These are phyloP conservation scores for Pseudonitzschia multistriata DNA, from an alignment of 108 stramenopile species.

Conservation along the genomic window DNA sequence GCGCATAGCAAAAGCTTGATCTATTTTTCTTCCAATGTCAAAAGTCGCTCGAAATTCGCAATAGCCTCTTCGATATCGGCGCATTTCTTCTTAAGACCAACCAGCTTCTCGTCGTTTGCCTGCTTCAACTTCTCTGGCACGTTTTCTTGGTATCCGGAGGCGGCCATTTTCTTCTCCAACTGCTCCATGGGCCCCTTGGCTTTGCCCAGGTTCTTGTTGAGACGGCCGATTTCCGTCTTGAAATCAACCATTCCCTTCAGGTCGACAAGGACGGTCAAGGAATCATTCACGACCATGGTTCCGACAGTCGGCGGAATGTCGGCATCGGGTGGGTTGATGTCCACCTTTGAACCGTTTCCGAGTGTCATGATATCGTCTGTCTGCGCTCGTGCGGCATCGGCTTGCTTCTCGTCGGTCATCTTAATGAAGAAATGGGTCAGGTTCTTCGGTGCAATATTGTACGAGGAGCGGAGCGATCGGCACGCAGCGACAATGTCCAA, in stretches of 20 bases:
- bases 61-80: constrained; percentile 79
- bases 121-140: constrained; percentile 64
- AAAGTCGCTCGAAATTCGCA: constrained; percentile 72
- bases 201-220: constrained; percentile 74
- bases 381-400: constrained; percentile 42
- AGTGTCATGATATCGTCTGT: constrained; percentile 82
- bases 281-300: constrained; percentile 79
- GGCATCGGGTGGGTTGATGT: constrained; percentile 57
- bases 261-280: constrained; percentile 86
- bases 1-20: neutral
- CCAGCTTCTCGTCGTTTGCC: constrained; percentile 65
- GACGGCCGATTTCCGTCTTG: constrained; percentile 87
- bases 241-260: constrained; percentile 96
- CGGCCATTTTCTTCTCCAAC: constrained; percentile 67
- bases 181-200: constrained; percentile 51
- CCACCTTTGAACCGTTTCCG: constrained; percentile 64
- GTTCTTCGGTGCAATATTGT: constrained; percentile 82
- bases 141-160: constrained; percentile 74
- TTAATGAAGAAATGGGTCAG: constrained; percentile 86
- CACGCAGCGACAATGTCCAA: constrained; percentile 83
- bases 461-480: constrained; percentile 78
- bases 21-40: constrained; percentile 48
- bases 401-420: constrained; percentile 44
- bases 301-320: constrained; percentile 72
- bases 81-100: constrained; percentile 69